Evolutionary conservation across 208 protist species (phyloP).

Genomic region (Herpetomonas samuelpessoai): DNA sequence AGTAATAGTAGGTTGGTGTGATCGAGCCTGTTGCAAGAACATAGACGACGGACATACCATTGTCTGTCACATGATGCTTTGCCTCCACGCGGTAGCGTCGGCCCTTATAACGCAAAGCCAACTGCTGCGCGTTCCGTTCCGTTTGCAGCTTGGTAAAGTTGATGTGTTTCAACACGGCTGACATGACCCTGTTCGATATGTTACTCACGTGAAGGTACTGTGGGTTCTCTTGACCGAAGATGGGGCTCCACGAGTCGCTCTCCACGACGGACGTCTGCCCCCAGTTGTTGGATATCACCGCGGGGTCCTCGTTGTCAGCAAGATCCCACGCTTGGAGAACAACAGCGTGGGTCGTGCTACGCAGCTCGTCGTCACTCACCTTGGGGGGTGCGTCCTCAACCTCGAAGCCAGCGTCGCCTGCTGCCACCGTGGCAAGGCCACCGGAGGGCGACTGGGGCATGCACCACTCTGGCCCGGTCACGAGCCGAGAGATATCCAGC

Average conservation of each 20-base stretch:
- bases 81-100: too few relatives aligned
- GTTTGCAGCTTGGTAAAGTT: background rate
- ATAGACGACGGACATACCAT: background rate
- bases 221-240: constrained; percentile 1
- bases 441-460: too few relatives aligned
- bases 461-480: background rate
- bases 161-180: background rate
- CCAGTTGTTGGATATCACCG: constrained; percentile 23
- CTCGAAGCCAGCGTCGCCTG: too few relatives aligned
- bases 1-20: background rate
- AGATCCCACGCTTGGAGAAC: background rate
- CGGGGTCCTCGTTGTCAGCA: background rate
- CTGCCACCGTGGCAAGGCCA: too few relatives aligned
- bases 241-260: constrained; percentile 7
- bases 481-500: background rate
- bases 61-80: background rate
- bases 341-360: background rate
- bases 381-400: too few relatives aligned
- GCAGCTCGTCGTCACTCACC: background rate
- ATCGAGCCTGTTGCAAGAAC: background rate
- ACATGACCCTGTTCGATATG: background rate
- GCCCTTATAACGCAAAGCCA: too few relatives aligned
- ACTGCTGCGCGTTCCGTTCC: background rate
- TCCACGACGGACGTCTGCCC: constrained; percentile 12
- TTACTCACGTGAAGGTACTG: constrained; percentile 5